Evolutionary conservation across 441 rosid species (phyloP).

Genomic region (Flueggea neowawraea): DNA sequence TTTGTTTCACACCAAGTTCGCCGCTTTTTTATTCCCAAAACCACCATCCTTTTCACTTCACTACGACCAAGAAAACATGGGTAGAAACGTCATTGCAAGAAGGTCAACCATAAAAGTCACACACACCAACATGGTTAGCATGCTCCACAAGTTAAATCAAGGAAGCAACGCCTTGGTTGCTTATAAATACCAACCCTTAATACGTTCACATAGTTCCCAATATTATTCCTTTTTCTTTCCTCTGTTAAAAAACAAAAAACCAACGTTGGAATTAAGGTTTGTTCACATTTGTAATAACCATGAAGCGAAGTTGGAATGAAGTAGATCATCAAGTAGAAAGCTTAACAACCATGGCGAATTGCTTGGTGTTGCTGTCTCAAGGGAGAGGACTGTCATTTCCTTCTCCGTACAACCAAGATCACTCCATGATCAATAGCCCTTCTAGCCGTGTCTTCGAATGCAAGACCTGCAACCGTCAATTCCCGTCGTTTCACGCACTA

Average conservation of each 20-base stretch:
- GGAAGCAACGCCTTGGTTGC: neutral
- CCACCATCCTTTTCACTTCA: constrained; percentile 5
- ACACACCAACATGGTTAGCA: neutral
- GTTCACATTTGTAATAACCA: constrained; percentile 2
- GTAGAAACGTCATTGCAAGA: constrained; percentile 20
- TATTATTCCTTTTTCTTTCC: constrained; percentile 1
- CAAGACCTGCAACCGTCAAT: constrained; percentile 77
- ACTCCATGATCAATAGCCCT: neutral
- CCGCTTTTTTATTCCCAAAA: neutral
- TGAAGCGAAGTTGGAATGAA: constrained; percentile 40
- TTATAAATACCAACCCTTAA: constrained; percentile 13
- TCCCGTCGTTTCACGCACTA: constrained; percentile 87
- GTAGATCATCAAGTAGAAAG: no score
- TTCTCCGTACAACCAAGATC: constrained; percentile 1
- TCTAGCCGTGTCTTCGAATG: constrained; percentile 68
- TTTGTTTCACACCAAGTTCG: no score
- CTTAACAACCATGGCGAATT: constrained; percentile 44
- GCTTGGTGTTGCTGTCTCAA: constrained; percentile 48
- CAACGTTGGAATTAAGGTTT: neutral
- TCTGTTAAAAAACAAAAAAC: no score
- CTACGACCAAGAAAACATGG: constrained; percentile 15
- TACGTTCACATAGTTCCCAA: neutral
- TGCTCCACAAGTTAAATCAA: constrained; percentile 4
- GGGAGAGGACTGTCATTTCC: constrained; percentile 16
- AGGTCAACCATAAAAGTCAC: constrained; percentile 14